Evolutionary conservation across 139 green algal genomes (phyloP).

Genomic region (Chlamydomonas sp.): DNA sequence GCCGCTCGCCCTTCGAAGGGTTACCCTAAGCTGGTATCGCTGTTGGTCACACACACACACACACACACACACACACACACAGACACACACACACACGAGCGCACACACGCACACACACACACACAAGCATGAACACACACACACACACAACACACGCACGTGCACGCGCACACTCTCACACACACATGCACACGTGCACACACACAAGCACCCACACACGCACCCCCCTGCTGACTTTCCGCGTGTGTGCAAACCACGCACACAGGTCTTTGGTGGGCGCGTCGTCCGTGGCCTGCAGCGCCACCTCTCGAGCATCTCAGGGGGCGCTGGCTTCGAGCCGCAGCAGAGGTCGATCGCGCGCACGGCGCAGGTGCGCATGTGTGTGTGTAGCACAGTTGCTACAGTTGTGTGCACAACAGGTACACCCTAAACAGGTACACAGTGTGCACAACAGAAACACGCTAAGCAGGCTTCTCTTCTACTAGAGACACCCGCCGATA

Average conservation of each 20-base stretch:
- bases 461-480: too few relatives aligned
- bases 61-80: slow-evolving; percentile 1
- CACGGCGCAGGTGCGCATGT: not conserved
- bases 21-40: too few relatives aligned
- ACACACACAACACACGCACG: not conserved
- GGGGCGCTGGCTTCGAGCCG: not conserved
- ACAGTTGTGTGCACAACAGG: not conserved
- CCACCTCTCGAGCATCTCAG: slow-evolving; percentile 29
- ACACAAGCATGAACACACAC: slow-evolving; percentile 2
- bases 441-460: too few relatives aligned
- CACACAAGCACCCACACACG: too few relatives aligned
- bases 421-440: not conserved
- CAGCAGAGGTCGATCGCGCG: slow-evolving; percentile 21
- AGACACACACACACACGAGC: not conserved
- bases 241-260: slow-evolving; percentile 43
- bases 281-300: slow-evolving; percentile 49
- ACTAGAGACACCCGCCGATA: too few relatives aligned
- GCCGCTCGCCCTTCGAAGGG: too few relatives aligned
- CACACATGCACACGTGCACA: not conserved
- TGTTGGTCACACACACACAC: too few relatives aligned
- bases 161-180: not conserved
- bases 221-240: slow-evolving; percentile 20
- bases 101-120: too few relatives aligned
- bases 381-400: too few relatives aligned
- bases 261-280: slow-evolving; percentile 49